Percentiles rank a stretch among this genome's conserved stretches.
These are phyloP conservation scores for Solanum hybrid DNA, from an alignment of 305 asterid genomes.

Conservation along the genomic window DNA sequence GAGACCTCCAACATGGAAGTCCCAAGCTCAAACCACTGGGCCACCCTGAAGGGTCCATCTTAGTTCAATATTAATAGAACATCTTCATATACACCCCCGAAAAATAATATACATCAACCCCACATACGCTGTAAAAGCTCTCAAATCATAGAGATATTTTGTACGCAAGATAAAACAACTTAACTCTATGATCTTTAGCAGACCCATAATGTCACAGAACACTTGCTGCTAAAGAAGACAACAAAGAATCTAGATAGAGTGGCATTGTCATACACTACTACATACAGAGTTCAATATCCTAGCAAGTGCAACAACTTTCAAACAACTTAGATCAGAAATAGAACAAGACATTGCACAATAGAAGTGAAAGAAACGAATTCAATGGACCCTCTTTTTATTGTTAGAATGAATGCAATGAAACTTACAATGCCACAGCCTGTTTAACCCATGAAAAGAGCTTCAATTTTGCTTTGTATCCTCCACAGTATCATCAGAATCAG, in stretches of 20 bases:
- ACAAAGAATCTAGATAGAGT: neutral
- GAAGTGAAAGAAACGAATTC: conserved; percentile 3
- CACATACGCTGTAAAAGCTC: neutral
- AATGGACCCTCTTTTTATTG: neutral
- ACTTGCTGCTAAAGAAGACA: neutral
- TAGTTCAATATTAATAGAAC: neutral
- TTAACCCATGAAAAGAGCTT: conserved; percentile 8
- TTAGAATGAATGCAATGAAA: neutral
- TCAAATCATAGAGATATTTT: neutral
- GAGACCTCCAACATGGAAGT: too few species aligned
- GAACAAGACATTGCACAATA: neutral
- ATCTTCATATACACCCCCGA: neutral
- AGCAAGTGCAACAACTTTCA: neutral
- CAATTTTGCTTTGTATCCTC: conserved; percentile 33
- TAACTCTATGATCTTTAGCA: neutral
- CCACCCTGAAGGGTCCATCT: neutral
- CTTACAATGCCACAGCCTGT: conserved; percentile 25
- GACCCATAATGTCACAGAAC: neutral
- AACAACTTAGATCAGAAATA: neutral
- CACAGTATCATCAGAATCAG: conserved; percentile 62
- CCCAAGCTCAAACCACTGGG: too few species aligned
- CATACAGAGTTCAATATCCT: neutral
- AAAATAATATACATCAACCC: neutral
- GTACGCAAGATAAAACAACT: neutral
- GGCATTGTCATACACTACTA: neutral